Evolutionary conservation across 805 yeast species (phyloP).

Genomic region (Candida maesae): DNA sequence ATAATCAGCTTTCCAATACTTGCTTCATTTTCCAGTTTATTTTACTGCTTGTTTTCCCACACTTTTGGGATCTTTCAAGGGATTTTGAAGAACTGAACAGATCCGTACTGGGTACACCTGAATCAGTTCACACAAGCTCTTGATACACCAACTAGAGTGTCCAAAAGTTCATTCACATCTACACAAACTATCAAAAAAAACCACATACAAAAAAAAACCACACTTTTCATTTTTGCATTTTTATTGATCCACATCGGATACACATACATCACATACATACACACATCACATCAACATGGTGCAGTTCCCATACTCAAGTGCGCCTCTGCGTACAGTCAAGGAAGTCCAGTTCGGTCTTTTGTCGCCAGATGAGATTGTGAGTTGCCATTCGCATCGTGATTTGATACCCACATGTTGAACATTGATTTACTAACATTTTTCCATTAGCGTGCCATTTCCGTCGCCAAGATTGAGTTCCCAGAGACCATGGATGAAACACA

Average conservation of each 20-base stretch:
- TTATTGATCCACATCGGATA: too few species aligned
- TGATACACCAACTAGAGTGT: not conserved
- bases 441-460: slow-evolving; percentile 81
- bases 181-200: not conserved
- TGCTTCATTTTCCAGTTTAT: not conserved
- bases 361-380: slow-evolving; percentile 88
- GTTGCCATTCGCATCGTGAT: slow-evolving; percentile 17
- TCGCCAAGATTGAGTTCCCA: slow-evolving; percentile 96
- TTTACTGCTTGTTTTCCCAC: slow-evolving; percentile 1
- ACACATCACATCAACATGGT: slow-evolving; percentile 32
- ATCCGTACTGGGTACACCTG: not conserved
- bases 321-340: slow-evolving; percentile 94
- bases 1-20: not conserved
- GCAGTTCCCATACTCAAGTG: slow-evolving; percentile 90
- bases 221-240: too few species aligned
- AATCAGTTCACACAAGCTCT: not conserved
- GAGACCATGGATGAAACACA: slow-evolving; percentile 99
- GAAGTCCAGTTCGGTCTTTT: slow-evolving; percentile 98
- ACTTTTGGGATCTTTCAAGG: not conserved
- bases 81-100: too few species aligned
- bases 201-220: too few species aligned
- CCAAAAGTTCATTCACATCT: not conserved
- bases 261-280: not conserved
- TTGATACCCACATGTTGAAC: not conserved
- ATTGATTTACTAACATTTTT: slow-evolving; percentile 18